Evolutionary conservation across 1,284 basidiomycete species (phyloP), one percentile per base, ranked within the genome.

Genomic region (Austroboletus novae-zelandiae): DNA sequence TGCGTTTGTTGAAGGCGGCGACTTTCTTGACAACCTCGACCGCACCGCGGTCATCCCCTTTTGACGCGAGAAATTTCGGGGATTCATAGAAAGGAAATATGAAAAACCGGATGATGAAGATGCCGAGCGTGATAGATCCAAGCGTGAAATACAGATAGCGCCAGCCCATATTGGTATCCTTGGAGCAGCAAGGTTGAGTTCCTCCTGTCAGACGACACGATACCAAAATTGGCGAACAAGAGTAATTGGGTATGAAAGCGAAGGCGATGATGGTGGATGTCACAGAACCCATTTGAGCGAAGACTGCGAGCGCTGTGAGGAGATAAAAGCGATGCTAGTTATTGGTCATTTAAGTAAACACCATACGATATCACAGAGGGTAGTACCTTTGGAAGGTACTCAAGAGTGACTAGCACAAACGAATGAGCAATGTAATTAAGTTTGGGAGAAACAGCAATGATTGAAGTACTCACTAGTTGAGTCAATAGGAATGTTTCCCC

Each of bases 61-160:
- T 61, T 14, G 53, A 29, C 9, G 60, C 17, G 4, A 59, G 57
- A 27, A 57, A 59, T 15, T 39, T 52, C 2, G 58, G 58, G 1
- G 59, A 54, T 48, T 61, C 57, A 14, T 59, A 7, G 23, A 61
- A 59, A 0, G 53, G 53, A 18, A 59, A 59, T 2, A 61, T 29
- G 40, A 59, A 61, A 20, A 49, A 51, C 11, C 59, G 53, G 10
- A 54, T 1, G 34, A 61, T 25, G 30, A 61, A 59, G 13, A 61
- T 32, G 3, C 34, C 45, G 5, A 59, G 45, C 2, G 57, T 61
- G 17, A 61, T 49, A 1, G 45, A 32, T 14, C 30, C 40, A 4
- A 48, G 6, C 2, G 54, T 43, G 45, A 61, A 59, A 18, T 53
- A 29, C 3, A 57, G 10, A 27, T 59, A 59, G 34, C 57, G 47